Conservation (phyloP, 2,329 filamentous ascomycete genomes). For the Metarhizium brunneum region DNA sequence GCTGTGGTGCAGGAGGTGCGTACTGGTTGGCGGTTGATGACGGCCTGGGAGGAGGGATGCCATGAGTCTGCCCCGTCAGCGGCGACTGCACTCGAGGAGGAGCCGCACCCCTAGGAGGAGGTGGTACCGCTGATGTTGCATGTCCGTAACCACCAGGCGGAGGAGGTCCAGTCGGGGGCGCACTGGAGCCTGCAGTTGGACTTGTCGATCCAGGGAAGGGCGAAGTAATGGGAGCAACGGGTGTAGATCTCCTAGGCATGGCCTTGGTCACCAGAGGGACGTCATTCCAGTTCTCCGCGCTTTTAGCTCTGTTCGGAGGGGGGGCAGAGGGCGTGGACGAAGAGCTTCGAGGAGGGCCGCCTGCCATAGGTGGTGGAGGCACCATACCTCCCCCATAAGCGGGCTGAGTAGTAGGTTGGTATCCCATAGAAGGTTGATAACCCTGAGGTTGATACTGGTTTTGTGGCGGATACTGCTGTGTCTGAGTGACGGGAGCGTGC, state of each 20-base stretch:
- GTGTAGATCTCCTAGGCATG: constrained; percentile 65
- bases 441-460: constrained; percentile 25
- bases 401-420: constrained; percentile 40
- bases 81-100: constrained; percentile 67
- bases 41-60: constrained; percentile 47
- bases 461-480: constrained; percentile 27
- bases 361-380: constrained; percentile 22
- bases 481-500: constrained; percentile 19
- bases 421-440: constrained; percentile 21
- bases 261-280: constrained; percentile 75
- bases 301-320: constrained; percentile 61
- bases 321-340: constrained; percentile 53
- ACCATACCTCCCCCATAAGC: constrained; percentile 26
- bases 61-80: constrained; percentile 39
- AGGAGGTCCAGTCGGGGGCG: constrained; percentile 14
- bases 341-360: constrained; percentile 40
- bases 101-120: constrained; percentile 64
- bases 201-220: constrained; percentile 63
- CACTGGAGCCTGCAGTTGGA: constrained; percentile 38
- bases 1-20: constrained; percentile 45
- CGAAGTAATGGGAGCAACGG: constrained; percentile 59
- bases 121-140: constrained; percentile 67
- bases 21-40: constrained; percentile 50
- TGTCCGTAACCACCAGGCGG: constrained; percentile 47
- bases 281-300: constrained; percentile 86